Percentiles rank a stretch among this genome's conserved stretches.
Evolutionary conservation across 2,329 filamentous ascomycete species (phyloP).

Genomic region (Aspergillus texensis): DNA sequence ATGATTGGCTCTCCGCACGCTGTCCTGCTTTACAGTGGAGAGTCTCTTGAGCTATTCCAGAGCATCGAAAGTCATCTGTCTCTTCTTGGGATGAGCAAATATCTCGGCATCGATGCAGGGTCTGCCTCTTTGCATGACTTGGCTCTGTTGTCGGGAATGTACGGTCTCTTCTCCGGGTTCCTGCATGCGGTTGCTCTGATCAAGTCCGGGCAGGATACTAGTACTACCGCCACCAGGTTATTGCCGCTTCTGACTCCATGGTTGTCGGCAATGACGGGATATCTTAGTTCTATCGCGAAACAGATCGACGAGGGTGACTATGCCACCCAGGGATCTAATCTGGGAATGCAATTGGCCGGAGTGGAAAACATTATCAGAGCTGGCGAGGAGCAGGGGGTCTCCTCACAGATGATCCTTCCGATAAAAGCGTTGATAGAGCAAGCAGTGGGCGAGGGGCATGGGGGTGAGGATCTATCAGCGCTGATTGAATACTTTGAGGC

Average conservation of each 20-base stretch:
- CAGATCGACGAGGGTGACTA: conserved; percentile 15
- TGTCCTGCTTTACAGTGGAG: conserved; percentile 11
- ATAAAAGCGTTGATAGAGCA: conserved; percentile 1
- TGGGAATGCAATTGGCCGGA: conserved; percentile 14
- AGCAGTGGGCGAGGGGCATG: conserved; percentile 10
- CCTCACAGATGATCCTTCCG: conserved; percentile 4
- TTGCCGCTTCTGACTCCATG: conserved; percentile 11
- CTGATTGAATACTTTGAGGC: conserved; percentile 9
- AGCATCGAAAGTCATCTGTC: conserved; percentile 2
- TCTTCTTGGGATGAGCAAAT: conserved; percentile 6
- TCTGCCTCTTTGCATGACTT: conserved; percentile 16
- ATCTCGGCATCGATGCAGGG: conserved; percentile 11
- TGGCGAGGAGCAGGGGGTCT: conserved; percentile 9
- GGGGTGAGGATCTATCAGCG: conserved; percentile 8
- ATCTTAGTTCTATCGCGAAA: conserved; percentile 11
- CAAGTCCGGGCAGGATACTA: conserved; percentile 1
- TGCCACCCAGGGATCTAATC: conserved; percentile 10
- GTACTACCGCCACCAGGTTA: conserved; percentile 1
- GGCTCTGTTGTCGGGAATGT: conserved; percentile 18
- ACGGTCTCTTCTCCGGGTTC: conserved; percentile 19
- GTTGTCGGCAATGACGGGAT: conserved; percentile 14
- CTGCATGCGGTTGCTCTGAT: conserved; percentile 15
- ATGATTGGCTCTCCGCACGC: conserved; percentile 17
- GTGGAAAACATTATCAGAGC: conserved; percentile 10
- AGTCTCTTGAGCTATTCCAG: background rate